Evolutionary conservation across 2,329 filamentous ascomycete species (phyloP), one percentile per base, ranked within the genome.

Genomic region (Proliferodiscus dingleyae): DNA sequence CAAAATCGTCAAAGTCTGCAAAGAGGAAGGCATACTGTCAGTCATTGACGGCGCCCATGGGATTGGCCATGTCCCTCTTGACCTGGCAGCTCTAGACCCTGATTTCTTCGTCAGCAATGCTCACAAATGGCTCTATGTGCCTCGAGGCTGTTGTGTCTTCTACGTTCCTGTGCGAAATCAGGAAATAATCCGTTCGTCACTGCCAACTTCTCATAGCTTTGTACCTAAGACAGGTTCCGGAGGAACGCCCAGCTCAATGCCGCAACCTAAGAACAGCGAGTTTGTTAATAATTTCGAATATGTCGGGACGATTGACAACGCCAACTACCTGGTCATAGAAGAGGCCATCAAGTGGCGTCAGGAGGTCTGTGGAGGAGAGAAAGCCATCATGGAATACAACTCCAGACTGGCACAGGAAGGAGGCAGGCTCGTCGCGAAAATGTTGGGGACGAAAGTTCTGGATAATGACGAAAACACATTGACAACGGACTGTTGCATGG

Each of bases 51-150:
- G 80, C 13, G 91, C 91, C 0, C 91, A 97, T 66, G 84, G 85
- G 1, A 69, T 95, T 19, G 91, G 91, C 2, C 85, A 93, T 66
- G 74, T 95, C 6, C 71, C 76, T 1, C 65, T 96, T 6, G 78
- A 94, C 64, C 67, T 96, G 11, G 53, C 62, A 0, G 64, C 67
- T 3, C 68, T 89, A 2, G 78, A 89, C 51, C 83, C 89, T 0
- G 90, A 96, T 65, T 96, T 95, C 68, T 87, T 94, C 60, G 77
- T 91, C 11, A 84, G 76, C 45, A 96, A 96, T 64, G 87, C 82
- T 57, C 87, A 95, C 70, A 95, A 95, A 71, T 97, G 91, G 91
- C 79, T 96, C 6, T 83, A 80, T 60, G 78, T 80, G 1, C 91
- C 90, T 1, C 81, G 90, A 24, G 85, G 83, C 13, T 89, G 85